Evolutionary conservation across 805 yeast genomes (phyloP).

Genomic region (Zygosaccharomyces kombuchaensis): DNA sequence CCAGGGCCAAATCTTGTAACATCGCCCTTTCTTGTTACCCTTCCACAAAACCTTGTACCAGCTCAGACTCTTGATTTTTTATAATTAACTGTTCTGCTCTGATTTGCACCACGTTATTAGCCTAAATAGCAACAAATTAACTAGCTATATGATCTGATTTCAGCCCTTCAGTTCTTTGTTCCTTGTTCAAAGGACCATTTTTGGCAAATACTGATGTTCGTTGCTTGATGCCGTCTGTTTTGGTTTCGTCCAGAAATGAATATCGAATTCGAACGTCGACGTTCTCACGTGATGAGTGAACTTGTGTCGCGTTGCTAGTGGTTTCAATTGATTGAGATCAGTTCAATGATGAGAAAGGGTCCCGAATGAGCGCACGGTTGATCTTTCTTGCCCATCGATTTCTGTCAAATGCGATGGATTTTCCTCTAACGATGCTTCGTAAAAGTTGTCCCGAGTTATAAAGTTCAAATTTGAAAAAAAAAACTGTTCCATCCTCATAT

Average conservation of each 20-base stretch:
- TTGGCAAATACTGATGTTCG: conserved; percentile 2
- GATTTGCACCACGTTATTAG: not conserved
- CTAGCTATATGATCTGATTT: not conserved
- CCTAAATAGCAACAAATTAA: not conserved
- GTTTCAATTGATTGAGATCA: not conserved
- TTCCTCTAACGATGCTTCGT: not conserved
- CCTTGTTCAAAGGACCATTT: not conserved
- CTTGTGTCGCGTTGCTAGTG: not conserved
- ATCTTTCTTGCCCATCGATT: not conserved
- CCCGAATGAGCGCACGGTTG: not conserved
- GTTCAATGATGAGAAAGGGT: not conserved
- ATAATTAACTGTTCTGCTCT: not conserved
- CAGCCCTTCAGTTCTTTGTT: not conserved
- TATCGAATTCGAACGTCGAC: not conserved
- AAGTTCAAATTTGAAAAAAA: not conserved
- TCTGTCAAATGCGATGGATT: not conserved
- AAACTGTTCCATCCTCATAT: not conserved
- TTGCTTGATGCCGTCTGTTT: conserved; percentile 9
- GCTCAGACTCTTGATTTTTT: not conserved
- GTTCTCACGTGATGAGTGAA: conserved; percentile 7
- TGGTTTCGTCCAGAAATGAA: conserved; percentile 11
- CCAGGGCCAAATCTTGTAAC: conserved; percentile 24
- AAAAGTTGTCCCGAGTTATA: not conserved
- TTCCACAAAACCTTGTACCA: not conserved
- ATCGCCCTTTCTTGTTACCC: conserved; percentile 4